Base-by-base conservation (phyloP, 768 basidiomycete species). In the Leccinum olivaceopallidum region DNA sequence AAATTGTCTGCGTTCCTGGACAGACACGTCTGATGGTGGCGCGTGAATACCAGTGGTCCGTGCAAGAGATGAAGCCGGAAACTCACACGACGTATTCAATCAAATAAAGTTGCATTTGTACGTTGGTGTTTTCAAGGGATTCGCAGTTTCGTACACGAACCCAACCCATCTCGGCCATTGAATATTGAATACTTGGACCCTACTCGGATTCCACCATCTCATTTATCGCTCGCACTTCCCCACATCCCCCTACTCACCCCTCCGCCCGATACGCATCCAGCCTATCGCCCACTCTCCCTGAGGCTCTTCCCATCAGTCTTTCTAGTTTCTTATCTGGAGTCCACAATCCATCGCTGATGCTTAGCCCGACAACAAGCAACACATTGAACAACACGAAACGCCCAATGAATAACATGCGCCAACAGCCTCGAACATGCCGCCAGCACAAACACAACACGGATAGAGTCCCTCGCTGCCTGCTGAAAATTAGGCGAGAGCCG, bases 391-490 rank as follows among this genome's bases (percentile, higher is more conserved):
- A 28, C 26, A 28, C 26, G 26, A 28, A 28, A 28, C 6, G 26
- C 26, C 26, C 26, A 28, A 28, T 28, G 26, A 28, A 28, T 28
- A 28, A 28, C 26, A 28, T 28, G 26, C 26, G 26, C 26, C 26
- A 28, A 28, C 26, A 28, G 26, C 26, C 26, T 28, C 30, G 83
- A 79, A 37, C 69, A 73, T 1, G 80, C 81, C 0, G 84, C 82
- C 60, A 85, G 76, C 20, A 76, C 69, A 70, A 86, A 87, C 85
- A 2, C 85, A 2, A 77, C 77, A 14, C 75, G 77, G 22, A 88
- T 66, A 26, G 81, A 79, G 39, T 82, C 83, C 52, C 81, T 73
- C 8, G 84, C 87, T 16, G 76, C 70, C 6, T 75, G 67, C 58
- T 84, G 85, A 6, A 83, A 60, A 6, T 78, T 79, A 0, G 78